Evolutionary conservation across 202 grass and related monocot genomes (phyloP), one percentile per base, ranked within the genome.

Genomic region (Hordeum pubiflorum): DNA sequence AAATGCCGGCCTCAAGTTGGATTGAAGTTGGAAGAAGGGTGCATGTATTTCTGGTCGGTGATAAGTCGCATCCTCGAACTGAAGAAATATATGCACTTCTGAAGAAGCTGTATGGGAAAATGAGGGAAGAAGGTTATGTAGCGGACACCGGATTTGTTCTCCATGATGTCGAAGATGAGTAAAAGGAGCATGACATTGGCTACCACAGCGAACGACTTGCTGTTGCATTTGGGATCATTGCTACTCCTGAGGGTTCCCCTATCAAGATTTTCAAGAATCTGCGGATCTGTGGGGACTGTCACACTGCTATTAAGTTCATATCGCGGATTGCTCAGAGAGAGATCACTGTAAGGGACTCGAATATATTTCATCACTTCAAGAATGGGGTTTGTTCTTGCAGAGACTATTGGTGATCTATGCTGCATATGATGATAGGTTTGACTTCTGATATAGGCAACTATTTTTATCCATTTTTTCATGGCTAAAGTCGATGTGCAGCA

Each of bases 351-450:
- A 92, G 91, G 75, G 94, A 97, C 63, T 97, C 89, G 0, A 82
- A 92, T 81, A 87, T 83, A 33, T 97, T 97, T 26, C 94, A 94
- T 92, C 91, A 94, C 77, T 92, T 97, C 76, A 90, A 87, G 62
- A 63, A 89, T 6, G 87, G 94, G 29, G 83, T 52, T 54, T 97
- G 94, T 87, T 93, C 91, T 58, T 97, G 91, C 75, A 74, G 74
- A 64, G 89, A 90, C 31, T 94, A 86, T 76, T 97, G 85, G 87
- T 97, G 67, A 91, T 27, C 1, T 82, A 6, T 29, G n/a, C 79
- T 79, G 50, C 79, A 74, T 68, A 55, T 61, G 54, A 18, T 1
- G 27, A 63, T 52, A 7, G 7, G 13, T 27, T 82, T 48, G 4
- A 33, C 3, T 78, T 41, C 36, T 12, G 1, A 57, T 10, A 56